Conservation (phyloP, 148 eudicot genomes). For the Rhododendron griersonianum region DNA sequence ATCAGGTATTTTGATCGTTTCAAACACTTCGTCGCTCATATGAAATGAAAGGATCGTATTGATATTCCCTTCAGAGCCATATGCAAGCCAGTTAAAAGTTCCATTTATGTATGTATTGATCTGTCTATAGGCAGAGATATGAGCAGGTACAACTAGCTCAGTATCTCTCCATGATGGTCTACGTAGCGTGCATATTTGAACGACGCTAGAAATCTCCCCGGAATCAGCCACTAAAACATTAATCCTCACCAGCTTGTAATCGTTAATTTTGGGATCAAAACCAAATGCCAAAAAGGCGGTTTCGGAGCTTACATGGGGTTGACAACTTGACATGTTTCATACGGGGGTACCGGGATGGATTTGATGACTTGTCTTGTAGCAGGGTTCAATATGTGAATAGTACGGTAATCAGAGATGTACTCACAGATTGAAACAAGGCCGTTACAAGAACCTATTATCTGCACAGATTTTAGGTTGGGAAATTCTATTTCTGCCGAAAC, state of each 20-base stretch:
- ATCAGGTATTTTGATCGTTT: background rate
- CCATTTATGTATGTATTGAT: background rate
- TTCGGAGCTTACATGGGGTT: background rate
- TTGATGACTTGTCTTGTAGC: background rate
- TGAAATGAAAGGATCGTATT: background rate
- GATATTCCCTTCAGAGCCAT: background rate
- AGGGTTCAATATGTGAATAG: background rate
- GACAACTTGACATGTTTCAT: background rate
- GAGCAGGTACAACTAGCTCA: background rate
- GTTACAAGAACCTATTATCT: background rate
- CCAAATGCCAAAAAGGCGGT: background rate
- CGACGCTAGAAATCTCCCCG: background rate
- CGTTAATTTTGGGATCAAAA: background rate
- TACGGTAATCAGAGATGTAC: too few species aligned
- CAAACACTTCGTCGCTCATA: background rate
- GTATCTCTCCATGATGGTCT: background rate
- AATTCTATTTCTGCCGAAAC: background rate
- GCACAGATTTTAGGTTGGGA: background rate
- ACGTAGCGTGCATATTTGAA: background rate
- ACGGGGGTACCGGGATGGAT: background rate
- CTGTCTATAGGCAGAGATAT: background rate
- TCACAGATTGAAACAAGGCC: background rate
- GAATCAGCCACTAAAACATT: too few species aligned
- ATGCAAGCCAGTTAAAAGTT: background rate
- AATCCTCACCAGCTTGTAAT: too few species aligned